phyloP scores from a whole-genome alignment of 2,329 filamentous ascomycete species.

The Microcera coccophila region DNA sequence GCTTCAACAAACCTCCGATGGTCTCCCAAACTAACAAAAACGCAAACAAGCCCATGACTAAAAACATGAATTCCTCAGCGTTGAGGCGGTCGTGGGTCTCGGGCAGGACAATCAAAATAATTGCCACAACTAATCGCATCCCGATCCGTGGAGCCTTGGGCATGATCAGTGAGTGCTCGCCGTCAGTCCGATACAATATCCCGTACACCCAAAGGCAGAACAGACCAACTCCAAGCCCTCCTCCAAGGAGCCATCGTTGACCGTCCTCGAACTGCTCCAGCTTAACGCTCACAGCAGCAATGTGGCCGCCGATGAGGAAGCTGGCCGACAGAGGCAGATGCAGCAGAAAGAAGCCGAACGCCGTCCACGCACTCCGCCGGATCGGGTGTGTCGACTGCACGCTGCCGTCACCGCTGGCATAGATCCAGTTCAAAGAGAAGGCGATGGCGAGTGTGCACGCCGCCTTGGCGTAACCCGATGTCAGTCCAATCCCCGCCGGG shows the following conservation, averaged over 20 bases:
- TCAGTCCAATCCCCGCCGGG: slow-evolving; percentile 43
- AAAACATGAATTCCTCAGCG: slow-evolving; percentile 35
- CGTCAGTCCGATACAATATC: slow-evolving; percentile 39
- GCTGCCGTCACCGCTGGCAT: slow-evolving; percentile 46
- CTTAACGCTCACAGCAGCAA: slow-evolving; percentile 39
- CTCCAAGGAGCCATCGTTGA: slow-evolving; percentile 46
- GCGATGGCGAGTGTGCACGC: slow-evolving; percentile 48
- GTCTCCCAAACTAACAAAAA: slow-evolving; percentile 44
- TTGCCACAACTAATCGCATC: slow-evolving; percentile 31
- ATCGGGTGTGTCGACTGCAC: slow-evolving; percentile 41
- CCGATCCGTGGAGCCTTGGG: slow-evolving; percentile 33
- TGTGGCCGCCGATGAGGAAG: slow-evolving; percentile 45
- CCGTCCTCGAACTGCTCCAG: slow-evolving; percentile 38
- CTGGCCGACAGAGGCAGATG: slow-evolving; percentile 44
- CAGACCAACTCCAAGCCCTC: slow-evolving; percentile 43
- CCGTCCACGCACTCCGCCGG: slow-evolving; percentile 41
- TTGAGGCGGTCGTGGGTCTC: slow-evolving; percentile 31
- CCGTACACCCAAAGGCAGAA: slow-evolving; percentile 42
- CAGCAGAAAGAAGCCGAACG: slow-evolving; percentile 43
- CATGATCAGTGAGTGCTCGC: slow-evolving; percentile 33
- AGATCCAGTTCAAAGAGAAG: slow-evolving; percentile 49
- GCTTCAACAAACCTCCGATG: slow-evolving; percentile 32
- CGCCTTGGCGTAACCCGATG: slow-evolving; percentile 40
- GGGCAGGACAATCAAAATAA: slow-evolving; percentile 35
- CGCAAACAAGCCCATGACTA: slow-evolving; percentile 42